Conservation (phyloP, 2,329 filamentous ascomycete genomes). For the Teratosphaeria epicoccoides region DNA sequence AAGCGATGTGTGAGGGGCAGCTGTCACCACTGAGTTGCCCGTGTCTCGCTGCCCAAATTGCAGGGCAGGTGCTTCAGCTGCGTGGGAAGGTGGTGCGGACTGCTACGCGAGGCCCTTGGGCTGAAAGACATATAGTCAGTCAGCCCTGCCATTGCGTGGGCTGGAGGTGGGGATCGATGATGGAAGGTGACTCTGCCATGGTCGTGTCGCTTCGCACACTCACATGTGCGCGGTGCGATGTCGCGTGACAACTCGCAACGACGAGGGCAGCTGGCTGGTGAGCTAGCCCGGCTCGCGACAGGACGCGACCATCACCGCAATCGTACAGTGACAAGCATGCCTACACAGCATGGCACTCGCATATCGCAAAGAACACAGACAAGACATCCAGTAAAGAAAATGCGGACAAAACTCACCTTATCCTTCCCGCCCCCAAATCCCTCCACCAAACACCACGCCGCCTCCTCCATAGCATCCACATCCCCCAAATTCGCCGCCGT, state of each 20-base stretch:
- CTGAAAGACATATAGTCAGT: neutral
- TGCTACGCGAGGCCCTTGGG: neutral
- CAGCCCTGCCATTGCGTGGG: neutral
- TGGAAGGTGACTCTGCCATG: neutral
- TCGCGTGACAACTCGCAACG: neutral
- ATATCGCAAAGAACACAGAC: too few relatives aligned
- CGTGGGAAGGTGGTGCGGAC: neutral
- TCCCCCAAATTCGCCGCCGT: constrained; percentile 94
- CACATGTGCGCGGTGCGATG: neutral
- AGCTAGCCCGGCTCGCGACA: neutral
- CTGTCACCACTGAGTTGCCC: neutral
- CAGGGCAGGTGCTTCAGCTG: neutral
- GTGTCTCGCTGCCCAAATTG: neutral
- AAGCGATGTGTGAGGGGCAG: neutral
- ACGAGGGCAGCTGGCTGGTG: neutral
- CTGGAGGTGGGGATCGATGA: neutral
- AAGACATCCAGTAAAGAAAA: neutral
- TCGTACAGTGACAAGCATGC: too few relatives aligned
- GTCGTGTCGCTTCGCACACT: neutral
- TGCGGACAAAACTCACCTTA: constrained; percentile 52
- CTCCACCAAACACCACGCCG: constrained; percentile 88
- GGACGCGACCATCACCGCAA: too few relatives aligned
- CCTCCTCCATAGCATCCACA: constrained; percentile 95
- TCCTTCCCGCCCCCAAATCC: constrained; percentile 98
- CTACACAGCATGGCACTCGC: too few relatives aligned